Base-by-base conservation (phyloP, 2,329 filamentous ascomycete species). In the Xylaria polymorpha region DNA sequence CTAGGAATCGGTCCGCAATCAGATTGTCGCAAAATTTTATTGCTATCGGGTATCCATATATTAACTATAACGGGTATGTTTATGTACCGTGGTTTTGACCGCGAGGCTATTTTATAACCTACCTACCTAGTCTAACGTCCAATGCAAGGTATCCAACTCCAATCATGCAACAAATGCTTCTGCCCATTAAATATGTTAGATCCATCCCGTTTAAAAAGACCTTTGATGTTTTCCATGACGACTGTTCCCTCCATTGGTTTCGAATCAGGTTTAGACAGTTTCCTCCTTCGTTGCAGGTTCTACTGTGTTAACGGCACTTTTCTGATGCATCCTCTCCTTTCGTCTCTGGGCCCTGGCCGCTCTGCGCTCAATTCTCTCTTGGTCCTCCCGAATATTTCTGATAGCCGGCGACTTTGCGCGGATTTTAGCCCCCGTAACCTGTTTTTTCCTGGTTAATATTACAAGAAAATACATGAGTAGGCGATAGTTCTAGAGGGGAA, bases 341-440 rank as follows among this genome's bases (percentile, higher is more conserved):
- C 71, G 59, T 29, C 73, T 76, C 59, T 78, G 74, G 4, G 76
- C 69, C 61, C 75, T 79, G 12, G 77, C 79, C n/a, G 67, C 70
- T 66, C 78, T 77, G 43, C 73, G 74, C 60, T 83, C 81, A 29
- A 77, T 78, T 73, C 70, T 78, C 58, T 84, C 82, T 67, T 83
- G 79, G n/a, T 85, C 83, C 64, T 85, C 82, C 5, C 80, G 79
- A 72, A 85, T 77, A 64, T 80, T 78, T n/a, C 79, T 77, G 60
- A 86, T 82, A 15, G 87, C 77, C 0, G 81, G 82, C 64, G 86
- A 88, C 75, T 80, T 85, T 6, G 82, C 81, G 2, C 88, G 81
- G 61, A 90, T 89, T 65, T 77, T 78, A 43, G 83, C 82, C 0
- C 0, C 88, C 88, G 12, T 57, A 57, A 37, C 83, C 25, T 29